Evolutionary conservation across 23 red algal species (phyloP).

Genomic region (Pyropia haitanensis): DNA sequence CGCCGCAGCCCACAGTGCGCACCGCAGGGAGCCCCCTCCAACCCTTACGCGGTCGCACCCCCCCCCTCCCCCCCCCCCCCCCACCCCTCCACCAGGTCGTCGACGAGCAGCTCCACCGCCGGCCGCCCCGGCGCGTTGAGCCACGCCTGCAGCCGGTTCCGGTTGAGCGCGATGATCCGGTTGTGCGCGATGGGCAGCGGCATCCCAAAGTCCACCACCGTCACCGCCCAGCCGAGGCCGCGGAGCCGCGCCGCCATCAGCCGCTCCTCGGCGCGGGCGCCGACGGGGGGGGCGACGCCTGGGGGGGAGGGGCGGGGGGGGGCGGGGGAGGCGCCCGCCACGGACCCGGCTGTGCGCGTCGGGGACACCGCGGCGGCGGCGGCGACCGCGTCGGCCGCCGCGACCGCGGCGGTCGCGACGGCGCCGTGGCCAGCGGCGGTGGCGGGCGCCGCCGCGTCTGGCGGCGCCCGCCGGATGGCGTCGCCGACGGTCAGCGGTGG

Average conservation of each 20-base stretch:
- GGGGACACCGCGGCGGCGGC: neutral
- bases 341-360: neutral
- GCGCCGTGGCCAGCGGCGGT: no score
- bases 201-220: slow-evolving; percentile 43
- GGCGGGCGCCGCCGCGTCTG: no score
- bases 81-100: slow-evolving; percentile 8
- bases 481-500: no score
- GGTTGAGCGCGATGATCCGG: slow-evolving; percentile 47
- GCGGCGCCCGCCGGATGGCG: no score
- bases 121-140: slow-evolving; percentile 37
- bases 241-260: slow-evolving; percentile 29
- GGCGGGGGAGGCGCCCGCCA: neutral
- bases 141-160: slow-evolving; percentile 40
- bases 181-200: slow-evolving; percentile 53
- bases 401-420: no score
- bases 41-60: neutral
- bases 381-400: no score
- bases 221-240: slow-evolving; percentile 29
- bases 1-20: no score
- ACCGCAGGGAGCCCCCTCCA: no score
- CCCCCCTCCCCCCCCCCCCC: neutral
- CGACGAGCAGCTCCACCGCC: slow-evolving; percentile 43
- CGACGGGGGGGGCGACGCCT: no score
- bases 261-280: slow-evolving; percentile 3
- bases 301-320: neutral